phyloP scores from a whole-genome alignment of 1,284 basidiomycete genomes.

The Melampsora medusae region DNA sequence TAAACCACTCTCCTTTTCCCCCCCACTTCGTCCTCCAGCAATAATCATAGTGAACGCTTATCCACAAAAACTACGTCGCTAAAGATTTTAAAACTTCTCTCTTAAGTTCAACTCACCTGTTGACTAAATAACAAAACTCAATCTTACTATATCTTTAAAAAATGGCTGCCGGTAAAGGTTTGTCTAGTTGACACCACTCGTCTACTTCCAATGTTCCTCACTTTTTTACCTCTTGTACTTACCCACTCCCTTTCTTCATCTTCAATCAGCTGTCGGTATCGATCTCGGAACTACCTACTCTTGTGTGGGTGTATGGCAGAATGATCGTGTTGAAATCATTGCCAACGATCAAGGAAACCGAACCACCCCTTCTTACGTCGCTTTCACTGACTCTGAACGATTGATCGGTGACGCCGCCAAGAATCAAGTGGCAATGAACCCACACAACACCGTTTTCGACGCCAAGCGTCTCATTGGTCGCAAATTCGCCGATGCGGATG shows the following conservation, averaged over 20 bases:
- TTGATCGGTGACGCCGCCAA: conserved; percentile 93
- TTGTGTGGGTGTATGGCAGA: conserved; percentile 96
- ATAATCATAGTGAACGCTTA: too few species aligned
- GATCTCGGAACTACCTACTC: conserved; percentile 58
- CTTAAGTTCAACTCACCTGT: not conserved
- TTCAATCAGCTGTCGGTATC: conserved; percentile 54
- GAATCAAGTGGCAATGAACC: conserved; percentile 74
- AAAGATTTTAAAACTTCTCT: too few species aligned
- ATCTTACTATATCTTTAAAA: not conserved
- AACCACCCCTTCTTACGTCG: conserved; percentile 90
- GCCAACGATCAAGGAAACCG: conserved; percentile 88
- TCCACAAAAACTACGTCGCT: too few species aligned
- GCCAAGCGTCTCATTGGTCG: conserved; percentile 87
- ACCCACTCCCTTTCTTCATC: not conserved
- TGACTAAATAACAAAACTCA: not conserved
- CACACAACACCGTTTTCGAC: conserved; percentile 70
- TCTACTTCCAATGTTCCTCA: not conserved
- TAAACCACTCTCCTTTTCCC: not conserved
- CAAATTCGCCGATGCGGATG: conserved; percentile 78
- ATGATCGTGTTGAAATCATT: conserved; percentile 98
- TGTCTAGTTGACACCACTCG: not conserved
- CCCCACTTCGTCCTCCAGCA: not conserved
- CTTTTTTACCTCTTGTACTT: not conserved
- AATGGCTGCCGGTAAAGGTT: conserved; percentile 12
- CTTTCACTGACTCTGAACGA: conserved; percentile 88